Conservation (phyloP, 371 early-diverging fungal genomes). For the Mortierella sp. region DNA sequence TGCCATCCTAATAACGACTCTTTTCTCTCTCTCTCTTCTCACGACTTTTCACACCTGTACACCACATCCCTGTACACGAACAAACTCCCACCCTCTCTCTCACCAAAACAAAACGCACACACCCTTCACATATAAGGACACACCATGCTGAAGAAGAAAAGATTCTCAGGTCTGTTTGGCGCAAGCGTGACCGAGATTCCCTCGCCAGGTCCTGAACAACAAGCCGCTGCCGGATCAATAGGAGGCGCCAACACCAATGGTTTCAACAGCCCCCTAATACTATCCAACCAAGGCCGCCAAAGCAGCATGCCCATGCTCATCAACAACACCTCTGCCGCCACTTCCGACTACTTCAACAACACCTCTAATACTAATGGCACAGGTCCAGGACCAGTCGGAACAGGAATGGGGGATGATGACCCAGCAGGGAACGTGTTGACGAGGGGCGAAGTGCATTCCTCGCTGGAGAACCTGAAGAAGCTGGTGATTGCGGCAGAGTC, state of each 20-base stretch:
- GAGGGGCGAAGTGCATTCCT: slow-evolving; percentile 43
- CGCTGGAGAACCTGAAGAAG: slow-evolving; percentile 46
- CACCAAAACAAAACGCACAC: background rate
- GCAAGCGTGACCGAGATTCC: slow-evolving; percentile 48
- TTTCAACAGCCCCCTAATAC: slow-evolving; percentile 16
- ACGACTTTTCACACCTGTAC: background rate
- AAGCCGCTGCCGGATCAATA: slow-evolving; percentile 6
- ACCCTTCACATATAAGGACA: background rate
- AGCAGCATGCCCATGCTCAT: slow-evolving; percentile 22
- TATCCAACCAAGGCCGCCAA: slow-evolving; percentile 52
- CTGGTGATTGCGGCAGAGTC: slow-evolving; percentile 51
- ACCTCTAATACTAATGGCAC: background rate
- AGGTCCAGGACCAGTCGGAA: background rate
- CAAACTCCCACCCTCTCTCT: background rate
- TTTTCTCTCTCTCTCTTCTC: background rate
- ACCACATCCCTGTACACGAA: background rate
- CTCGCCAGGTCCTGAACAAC: slow-evolving; percentile 46
- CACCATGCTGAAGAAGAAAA: slow-evolving; percentile 52
- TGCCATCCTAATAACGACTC: background rate
- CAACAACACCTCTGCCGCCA: slow-evolving; percentile 14
- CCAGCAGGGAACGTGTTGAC: slow-evolving; percentile 17
- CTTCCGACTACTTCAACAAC: slow-evolving; percentile 15
- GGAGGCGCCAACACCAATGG: background rate
- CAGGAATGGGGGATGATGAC: slow-evolving; percentile 13
- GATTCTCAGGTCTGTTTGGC: slow-evolving; percentile 55